phyloP scores from a whole-genome alignment of 208 protist species.

The Trypanosoma grayi region DNA sequence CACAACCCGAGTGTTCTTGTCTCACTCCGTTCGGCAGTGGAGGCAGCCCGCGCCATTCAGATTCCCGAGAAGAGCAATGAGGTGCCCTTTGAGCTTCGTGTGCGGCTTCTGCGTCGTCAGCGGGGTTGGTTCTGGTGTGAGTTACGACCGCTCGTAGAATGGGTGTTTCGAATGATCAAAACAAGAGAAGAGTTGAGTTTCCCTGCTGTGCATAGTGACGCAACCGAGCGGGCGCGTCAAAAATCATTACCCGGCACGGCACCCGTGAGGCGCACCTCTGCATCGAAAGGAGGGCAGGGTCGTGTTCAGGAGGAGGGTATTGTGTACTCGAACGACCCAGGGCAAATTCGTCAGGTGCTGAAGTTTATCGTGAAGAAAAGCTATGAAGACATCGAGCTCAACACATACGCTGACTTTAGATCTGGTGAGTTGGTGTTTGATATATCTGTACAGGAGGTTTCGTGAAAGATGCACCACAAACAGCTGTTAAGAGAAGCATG shows the following conservation, averaged over 20 bases:
- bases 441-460: constrained; percentile 42
- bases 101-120: constrained; percentile 24
- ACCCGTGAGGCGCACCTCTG: not conserved
- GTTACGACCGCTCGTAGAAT: constrained; percentile 28
- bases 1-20: constrained; percentile 25
- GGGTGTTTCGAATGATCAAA: constrained; percentile 32
- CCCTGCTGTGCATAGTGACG: not conserved
- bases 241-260: not conserved
- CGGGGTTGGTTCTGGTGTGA: constrained; percentile 24
- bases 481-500: not conserved
- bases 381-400: constrained; percentile 61
- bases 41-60: constrained; percentile 16
- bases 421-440: constrained; percentile 68
- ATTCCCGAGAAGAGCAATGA: constrained; percentile 26
- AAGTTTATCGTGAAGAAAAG: constrained; percentile 69
- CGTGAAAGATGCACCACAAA: not conserved
- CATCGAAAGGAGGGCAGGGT: not conserved
- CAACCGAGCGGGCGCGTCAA: not conserved
- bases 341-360: constrained; percentile 59
- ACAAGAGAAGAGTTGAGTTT: constrained; percentile 26
- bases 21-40: constrained; percentile 16
- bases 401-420: constrained; percentile 60
- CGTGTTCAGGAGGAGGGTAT: constrained; percentile 17
- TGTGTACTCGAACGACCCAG: constrained; percentile 54
- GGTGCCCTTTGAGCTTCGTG: constrained; percentile 27